These are phyloP conservation scores for Sarocladium brachiariae DNA, from an alignment of 2,329 filamentous ascomycete species.

Conservation along the genomic window DNA sequence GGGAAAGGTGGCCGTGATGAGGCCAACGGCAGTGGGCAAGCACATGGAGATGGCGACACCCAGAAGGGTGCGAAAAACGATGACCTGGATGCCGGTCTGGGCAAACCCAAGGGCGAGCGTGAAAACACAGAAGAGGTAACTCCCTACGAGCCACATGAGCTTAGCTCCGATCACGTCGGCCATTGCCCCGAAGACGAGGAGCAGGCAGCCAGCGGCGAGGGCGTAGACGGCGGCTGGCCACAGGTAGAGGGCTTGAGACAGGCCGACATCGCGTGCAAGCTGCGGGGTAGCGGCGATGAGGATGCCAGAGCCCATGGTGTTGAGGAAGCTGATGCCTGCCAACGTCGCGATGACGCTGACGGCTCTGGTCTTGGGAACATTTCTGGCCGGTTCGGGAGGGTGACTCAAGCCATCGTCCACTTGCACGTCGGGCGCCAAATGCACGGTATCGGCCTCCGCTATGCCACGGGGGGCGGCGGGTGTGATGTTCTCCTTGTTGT, in stretches of 20 bases:
- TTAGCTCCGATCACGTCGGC: conserved; percentile 30
- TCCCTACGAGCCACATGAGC: conserved; percentile 26
- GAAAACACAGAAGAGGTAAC: conserved; percentile 24
- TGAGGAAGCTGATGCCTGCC: conserved; percentile 27
- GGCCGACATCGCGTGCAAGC: conserved; percentile 28
- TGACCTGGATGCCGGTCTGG: conserved; percentile 27
- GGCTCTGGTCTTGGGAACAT: conserved; percentile 20
- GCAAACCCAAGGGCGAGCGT: conserved; percentile 28
- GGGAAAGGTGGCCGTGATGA: conserved; percentile 31
- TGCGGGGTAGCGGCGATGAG: conserved; percentile 30
- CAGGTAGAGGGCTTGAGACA: conserved; percentile 22
- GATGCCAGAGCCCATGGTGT: conserved; percentile 30
- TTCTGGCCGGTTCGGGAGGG: background rate
- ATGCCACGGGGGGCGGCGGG: background rate
- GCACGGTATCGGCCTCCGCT: background rate
- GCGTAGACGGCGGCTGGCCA: conserved; percentile 25
- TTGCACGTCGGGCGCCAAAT: background rate
- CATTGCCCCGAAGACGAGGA: conserved; percentile 30
- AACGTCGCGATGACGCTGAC: conserved; percentile 25
- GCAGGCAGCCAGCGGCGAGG: conserved; percentile 21
- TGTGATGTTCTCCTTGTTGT: background rate
- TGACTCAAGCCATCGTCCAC: background rate
- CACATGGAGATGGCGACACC: conserved; percentile 31
- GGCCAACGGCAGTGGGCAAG: conserved; percentile 29
- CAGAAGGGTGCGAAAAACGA: conserved; percentile 28